Evolutionary conservation across 2,329 filamentous ascomycete species (phyloP).

Genomic region (Penicillium sp.): DNA sequence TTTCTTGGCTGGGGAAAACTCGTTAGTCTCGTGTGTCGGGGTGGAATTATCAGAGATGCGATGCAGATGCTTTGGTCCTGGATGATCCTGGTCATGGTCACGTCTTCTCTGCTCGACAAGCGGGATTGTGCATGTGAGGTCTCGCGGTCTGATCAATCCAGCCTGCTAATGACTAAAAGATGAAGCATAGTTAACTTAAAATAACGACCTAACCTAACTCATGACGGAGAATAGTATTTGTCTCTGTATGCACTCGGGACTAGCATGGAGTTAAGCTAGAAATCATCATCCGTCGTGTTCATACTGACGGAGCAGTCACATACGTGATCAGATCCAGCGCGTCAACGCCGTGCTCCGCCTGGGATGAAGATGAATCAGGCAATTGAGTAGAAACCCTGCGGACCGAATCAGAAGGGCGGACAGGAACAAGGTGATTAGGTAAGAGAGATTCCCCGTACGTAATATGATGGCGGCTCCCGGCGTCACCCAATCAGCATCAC

Average conservation of each 20-base stretch:
- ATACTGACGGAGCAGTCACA: no score
- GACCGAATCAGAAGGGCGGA: neutral
- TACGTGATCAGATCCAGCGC: neutral
- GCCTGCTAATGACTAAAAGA: neutral
- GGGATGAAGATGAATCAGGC: neutral
- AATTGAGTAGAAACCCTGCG: neutral
- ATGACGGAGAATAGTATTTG: no score
- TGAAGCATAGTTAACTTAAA: no score
- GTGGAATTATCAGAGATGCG: neutral
- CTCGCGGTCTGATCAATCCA: neutral
- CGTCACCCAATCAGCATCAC: slow-evolving; percentile 35
- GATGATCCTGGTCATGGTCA: neutral
- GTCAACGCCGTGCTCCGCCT: neutral
- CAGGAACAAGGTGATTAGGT: neutral
- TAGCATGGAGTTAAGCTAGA: neutral
- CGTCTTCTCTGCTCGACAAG: neutral
- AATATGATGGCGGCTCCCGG: slow-evolving; percentile 33
- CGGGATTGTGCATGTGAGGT: neutral
- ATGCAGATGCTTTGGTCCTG: neutral
- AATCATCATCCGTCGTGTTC: no score
- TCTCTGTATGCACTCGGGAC: neutral
- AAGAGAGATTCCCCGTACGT: slow-evolving; percentile 35
- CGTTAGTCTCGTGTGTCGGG: neutral
- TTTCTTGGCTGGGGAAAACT: neutral
- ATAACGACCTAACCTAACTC: no score